phyloP scores from a whole-genome alignment of 441 rosid genomes.

The Pelargonium citronellum region DNA sequence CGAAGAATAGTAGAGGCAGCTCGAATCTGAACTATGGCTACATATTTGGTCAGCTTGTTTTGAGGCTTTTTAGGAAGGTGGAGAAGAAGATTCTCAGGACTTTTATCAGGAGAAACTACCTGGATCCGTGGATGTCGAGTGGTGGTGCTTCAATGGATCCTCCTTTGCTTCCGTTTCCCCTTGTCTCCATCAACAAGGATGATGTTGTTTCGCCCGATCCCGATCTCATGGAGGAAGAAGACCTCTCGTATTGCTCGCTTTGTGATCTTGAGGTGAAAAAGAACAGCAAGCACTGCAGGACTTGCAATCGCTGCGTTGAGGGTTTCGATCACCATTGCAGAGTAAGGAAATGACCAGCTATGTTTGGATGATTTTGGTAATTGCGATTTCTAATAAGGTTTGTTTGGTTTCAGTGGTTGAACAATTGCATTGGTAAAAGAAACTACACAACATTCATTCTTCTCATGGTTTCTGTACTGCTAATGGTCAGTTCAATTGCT shows the following conservation, averaged over 20 bases:
- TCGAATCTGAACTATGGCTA: constrained; percentile 60
- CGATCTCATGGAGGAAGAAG: constrained; percentile 43
- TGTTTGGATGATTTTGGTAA: neutral
- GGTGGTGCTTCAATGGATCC: constrained; percentile 44
- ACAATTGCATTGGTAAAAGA: constrained; percentile 89
- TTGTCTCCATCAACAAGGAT: constrained; percentile 46
- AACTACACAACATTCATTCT: constrained; percentile 82
- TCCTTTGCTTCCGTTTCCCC: constrained; percentile 79
- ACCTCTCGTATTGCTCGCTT: constrained; percentile 71
- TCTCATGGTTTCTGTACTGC: constrained; percentile 66
- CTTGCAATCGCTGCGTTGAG: constrained; percentile 91
- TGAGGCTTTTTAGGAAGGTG: constrained; percentile 65
- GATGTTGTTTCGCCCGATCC: constrained; percentile 63
- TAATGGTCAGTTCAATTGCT: constrained; percentile 53
- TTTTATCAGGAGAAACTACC: constrained; percentile 69
- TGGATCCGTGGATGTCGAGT: constrained; percentile 63
- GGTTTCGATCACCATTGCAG: constrained; percentile 99
- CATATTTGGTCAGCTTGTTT: constrained; percentile 59
- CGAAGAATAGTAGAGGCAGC: neutral
- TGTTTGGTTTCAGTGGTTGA: constrained; percentile 67
- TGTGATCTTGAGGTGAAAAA: constrained; percentile 94
- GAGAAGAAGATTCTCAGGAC: constrained; percentile 79
- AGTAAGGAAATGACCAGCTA: constrained; percentile 29
- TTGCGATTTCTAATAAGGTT: neutral
- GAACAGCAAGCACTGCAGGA: constrained; percentile 91